Base-by-base conservation (phyloP, 352 stramenopile species). In the Phytopythium helicoides region DNA sequence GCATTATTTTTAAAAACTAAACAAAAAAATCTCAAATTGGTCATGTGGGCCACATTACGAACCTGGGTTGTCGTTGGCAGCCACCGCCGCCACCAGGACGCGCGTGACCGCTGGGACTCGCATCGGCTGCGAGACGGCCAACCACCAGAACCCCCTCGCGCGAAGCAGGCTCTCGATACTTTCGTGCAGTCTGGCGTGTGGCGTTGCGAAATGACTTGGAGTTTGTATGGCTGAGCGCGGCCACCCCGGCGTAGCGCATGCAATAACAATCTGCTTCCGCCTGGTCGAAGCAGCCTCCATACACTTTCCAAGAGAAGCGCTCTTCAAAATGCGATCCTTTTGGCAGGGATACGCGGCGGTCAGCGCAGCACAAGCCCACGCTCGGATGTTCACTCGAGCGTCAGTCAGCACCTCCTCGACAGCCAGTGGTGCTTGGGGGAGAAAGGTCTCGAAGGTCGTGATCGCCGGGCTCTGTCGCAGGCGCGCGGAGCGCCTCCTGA, bases 321-420 rank as follows among this genome's bases (percentile, higher is more conserved):
- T 11, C 18, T 22, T 19, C 41, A 36, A 16, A 23, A 35, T 16
- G 6, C 14, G 22, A 21, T 19, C 9, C 26, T 6, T 39, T 39
- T 50, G 44, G 38, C 44, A 50, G 16, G 44, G 44, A 50, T 38
- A 50, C 44, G 44, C 44, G 44, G 15, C 44, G 28, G 15, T 33
- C 25, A 22, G 26, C 42, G 23, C 36, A 36, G 42, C 42, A 36
- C 42, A 37, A 49, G 23, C 42, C 25, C 19, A 16, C 23, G 41
- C 41, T 35, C 41, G 41, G 28, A 9, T 22, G 23, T 47, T 18
- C 21, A 47, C n/a, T 47, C 26, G 19, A 31, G 18, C 11, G 25
- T 49, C 42, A 38, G 28, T 33, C 28, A 33, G 28, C 28, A 33
- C 28, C 28, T 33, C 28, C 28, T 5, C 5, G 28, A 33, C 28